Conservation (phyloP, 345 rosid genomes). For the Populus davidiana region DNA sequence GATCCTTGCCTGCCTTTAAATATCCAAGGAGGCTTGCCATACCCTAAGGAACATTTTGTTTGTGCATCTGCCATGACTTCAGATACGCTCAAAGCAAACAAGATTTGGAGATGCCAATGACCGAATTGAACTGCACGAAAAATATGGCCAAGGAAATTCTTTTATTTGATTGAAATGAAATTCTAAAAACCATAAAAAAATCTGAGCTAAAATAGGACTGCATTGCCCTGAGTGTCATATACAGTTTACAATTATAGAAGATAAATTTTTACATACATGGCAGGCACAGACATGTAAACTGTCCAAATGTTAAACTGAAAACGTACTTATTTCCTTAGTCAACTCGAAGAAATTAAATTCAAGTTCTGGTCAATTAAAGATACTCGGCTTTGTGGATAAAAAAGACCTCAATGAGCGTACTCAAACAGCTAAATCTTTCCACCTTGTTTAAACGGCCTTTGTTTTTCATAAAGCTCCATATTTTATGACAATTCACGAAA, state of each 20-base stretch:
- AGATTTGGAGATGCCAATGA: background rate
- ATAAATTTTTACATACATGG: background rate
- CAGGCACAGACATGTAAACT: background rate
- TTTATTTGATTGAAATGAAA: slow-evolving; percentile 9
- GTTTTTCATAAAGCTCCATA: background rate
- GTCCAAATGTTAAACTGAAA: background rate
- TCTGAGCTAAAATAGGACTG: background rate
- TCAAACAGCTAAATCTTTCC: background rate
- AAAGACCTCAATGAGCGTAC: background rate
- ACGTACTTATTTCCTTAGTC: background rate
- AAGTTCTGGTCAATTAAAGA: background rate
- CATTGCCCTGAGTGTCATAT: background rate
- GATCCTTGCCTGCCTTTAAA: slow-evolving; percentile 80
- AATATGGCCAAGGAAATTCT: background rate
- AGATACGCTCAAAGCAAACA: slow-evolving; percentile 7
- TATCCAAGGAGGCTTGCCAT: slow-evolving; percentile 85
- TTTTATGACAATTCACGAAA: background rate
- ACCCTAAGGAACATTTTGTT: slow-evolving; percentile 43
- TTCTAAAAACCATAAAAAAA: background rate
- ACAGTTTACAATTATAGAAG: background rate
- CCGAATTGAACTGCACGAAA: background rate
- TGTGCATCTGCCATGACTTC: slow-evolving; percentile 52
- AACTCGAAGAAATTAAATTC: background rate
- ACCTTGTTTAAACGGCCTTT: background rate
- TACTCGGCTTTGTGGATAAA: background rate